Evolutionary conservation across 495 filamentous ascomycete genomes (phyloP).

Genomic region (Penicillium flavigenum): DNA sequence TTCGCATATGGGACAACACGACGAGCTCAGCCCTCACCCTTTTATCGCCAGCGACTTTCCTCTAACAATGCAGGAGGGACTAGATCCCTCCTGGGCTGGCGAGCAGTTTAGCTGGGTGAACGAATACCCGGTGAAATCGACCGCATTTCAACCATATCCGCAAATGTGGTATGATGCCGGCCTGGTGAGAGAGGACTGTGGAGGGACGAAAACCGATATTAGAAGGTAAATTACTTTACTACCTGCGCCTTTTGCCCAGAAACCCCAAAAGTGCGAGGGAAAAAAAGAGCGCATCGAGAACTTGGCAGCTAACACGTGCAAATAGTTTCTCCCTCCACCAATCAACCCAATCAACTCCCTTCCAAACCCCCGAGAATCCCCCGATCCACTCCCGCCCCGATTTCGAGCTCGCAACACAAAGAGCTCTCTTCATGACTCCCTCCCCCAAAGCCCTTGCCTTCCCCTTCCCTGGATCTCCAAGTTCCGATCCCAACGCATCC

Average conservation of each 20-base stretch:
- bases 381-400: slow-evolving; percentile 16
- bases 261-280: not conserved
- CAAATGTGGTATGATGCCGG: slow-evolving; percentile 17
- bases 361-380: not conserved
- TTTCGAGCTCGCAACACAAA: slow-evolving; percentile 33
- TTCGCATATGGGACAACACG: not conserved
- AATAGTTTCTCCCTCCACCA: slow-evolving; percentile 2
- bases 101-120: slow-evolving; percentile 1
- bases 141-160: slow-evolving; percentile 13
- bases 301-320: not conserved
- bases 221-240: not conserved
- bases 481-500: slow-evolving; percentile 28
- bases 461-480: slow-evolving; percentile 20
- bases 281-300: too few relatives aligned
- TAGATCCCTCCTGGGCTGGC: not conserved
- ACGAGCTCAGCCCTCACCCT: not conserved
- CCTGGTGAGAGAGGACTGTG: slow-evolving; percentile 11
- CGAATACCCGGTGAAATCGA: not conserved
- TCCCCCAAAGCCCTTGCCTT: slow-evolving; percentile 4
- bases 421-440: slow-evolving; percentile 40
- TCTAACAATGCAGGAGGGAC: not conserved
- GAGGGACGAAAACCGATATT: not conserved
- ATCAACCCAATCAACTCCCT: slow-evolving; percentile 7
- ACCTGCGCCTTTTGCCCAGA: not conserved
- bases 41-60: slow-evolving; percentile 9